Base-by-base conservation (phyloP, 2,329 filamentous ascomycete species). In the Epichloe typhina region DNA sequence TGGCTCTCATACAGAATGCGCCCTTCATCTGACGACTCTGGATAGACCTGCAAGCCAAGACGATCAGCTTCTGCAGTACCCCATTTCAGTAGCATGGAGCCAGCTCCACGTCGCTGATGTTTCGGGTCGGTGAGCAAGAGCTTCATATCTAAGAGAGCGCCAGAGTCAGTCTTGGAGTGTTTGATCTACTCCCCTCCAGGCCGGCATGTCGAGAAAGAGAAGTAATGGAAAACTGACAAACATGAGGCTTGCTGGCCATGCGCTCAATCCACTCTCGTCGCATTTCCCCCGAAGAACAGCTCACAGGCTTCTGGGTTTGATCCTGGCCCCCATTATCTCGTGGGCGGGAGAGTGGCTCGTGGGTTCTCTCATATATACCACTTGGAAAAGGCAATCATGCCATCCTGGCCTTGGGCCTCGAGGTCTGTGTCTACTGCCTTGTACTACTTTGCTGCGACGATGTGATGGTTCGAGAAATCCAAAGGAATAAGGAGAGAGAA, bases 71-170 rank as follows among this genome's bases (percentile, higher is more conserved):
- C 61, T 8, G 61, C 59, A n/a, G 61, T 57, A 3, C 63, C 63
- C 61, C 62, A 66, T 33, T 60, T 52, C 44, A 72, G 50, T 52
- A 70, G 55, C 56, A 68, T 54, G 19, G 58, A 56, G 2, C 58
- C 67, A 12, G 64, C 63, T 5, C 68, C 68, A 6, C 63, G 63
- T 44, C 60, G 59, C 45, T 69, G 66, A 50, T 68, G 64, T 13
- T 62, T 61, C 1, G 67, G 61, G 44, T 67, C 60, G 2, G 68
- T 70, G 41, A 69, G 64, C 36, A 71, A 58, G 1, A 67, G 58
- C 45, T 66, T 65, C 3, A 71, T 55, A 49, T 69, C 67, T 69
- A 38, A 2, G 11, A 23, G 38, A 21, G 26, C 26, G 8, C 26
- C 26, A 31, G 26, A 31, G 26, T 9, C 8, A 31, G 26, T 31